Evolutionary conservation across 345 rosid species (phyloP).

Genomic region (Lepidium sativum): DNA sequence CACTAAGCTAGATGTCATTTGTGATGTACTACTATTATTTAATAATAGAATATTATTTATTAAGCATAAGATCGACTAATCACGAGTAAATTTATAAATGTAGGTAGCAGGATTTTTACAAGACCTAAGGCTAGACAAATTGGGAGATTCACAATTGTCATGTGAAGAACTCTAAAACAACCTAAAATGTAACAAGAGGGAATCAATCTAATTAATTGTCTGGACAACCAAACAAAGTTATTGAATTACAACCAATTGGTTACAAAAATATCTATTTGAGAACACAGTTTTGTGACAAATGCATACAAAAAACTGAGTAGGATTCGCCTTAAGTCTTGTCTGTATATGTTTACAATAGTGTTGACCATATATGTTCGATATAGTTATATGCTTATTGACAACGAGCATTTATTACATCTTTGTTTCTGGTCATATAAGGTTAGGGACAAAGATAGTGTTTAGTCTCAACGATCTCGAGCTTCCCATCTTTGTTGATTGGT

Average conservation of each 20-base stretch:
- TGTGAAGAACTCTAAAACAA: conserved; percentile 11
- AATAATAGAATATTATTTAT: no score
- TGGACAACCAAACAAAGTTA: conserved; percentile 4
- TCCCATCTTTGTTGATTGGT: conserved; percentile 22
- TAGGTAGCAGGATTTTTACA: background rate
- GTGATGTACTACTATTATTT: no score
- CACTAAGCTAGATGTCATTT: no score
- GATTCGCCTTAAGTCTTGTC: conserved; percentile 23
- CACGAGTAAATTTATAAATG: background rate
- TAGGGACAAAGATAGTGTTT: conserved; percentile 15
- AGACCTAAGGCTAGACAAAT: background rate
- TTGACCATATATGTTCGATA: conserved; percentile 13
- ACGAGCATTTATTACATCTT: conserved; percentile 17
- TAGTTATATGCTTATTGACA: conserved; percentile 13
- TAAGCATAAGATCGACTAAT: background rate
- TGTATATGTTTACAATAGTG: conserved; percentile 6
- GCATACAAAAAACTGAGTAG: conserved; percentile 4
- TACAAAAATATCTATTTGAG: conserved; percentile 16
- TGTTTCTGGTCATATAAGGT: conserved; percentile 21
- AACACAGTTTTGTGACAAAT: conserved; percentile 6
- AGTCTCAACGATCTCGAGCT: conserved; percentile 22
- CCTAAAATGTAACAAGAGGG: background rate
- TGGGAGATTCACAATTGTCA: conserved; percentile 18
- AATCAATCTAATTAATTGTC: background rate
- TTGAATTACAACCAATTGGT: conserved; percentile 11